These are phyloP conservation scores for Orobanche coerulescens DNA, from an alignment of 257 asterid genomes.

Conservation along the genomic window DNA sequence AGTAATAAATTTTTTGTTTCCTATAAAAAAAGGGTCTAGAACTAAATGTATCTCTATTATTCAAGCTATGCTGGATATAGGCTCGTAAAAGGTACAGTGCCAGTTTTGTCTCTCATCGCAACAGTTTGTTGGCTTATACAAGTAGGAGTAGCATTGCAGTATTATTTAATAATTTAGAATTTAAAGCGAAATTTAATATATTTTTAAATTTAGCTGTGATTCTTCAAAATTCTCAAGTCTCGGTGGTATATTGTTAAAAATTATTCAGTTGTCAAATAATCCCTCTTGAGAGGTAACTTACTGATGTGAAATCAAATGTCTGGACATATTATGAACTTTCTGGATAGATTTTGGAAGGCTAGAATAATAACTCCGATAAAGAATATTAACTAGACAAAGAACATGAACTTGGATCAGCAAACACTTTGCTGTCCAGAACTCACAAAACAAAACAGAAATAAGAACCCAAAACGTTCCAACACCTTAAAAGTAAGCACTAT, in stretches of 20 bases:
- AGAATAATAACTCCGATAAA: too few species aligned
- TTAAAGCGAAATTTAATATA: not conserved
- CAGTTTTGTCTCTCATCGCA: not conserved
- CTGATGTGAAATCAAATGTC: too few species aligned
- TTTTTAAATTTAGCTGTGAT: not conserved
- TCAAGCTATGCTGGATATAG: constrained; percentile 9
- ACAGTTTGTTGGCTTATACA: not conserved
- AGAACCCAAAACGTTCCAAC: too few species aligned
- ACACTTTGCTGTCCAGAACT: too few species aligned
- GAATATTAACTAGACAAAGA: too few species aligned
- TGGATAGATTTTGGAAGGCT: too few species aligned
- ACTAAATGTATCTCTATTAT: not conserved
- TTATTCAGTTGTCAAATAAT: not conserved
- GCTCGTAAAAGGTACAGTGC: not conserved
- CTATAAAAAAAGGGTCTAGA: too few species aligned
- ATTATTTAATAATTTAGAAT: not conserved
- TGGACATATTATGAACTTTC: too few species aligned
- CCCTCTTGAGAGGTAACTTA: not conserved
- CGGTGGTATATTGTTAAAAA: constrained; percentile 5
- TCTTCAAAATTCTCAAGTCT: not conserved
- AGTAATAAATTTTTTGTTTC: too few species aligned
- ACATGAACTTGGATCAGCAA: too few species aligned
- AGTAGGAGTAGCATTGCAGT: not conserved
- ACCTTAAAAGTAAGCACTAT: too few species aligned
- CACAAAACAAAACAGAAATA: too few species aligned